phyloP scores from a whole-genome alignment of 441 rosid genomes.

The Eutrema salsugineum region DNA sequence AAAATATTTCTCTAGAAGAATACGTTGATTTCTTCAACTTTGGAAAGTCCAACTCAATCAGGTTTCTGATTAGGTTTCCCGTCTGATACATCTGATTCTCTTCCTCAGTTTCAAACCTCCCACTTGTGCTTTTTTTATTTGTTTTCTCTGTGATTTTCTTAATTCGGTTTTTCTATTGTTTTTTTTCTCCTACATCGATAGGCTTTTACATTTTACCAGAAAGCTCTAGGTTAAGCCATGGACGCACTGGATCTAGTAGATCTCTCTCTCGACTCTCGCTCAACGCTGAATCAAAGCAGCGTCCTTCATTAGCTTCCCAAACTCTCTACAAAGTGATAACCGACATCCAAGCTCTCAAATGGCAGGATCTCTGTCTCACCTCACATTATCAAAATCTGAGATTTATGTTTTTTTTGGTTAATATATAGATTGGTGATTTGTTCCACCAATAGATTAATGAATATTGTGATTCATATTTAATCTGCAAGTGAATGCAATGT shows the following conservation, averaged over 20 bases:
- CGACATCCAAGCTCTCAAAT: conserved; percentile 47
- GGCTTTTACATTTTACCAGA: conserved; percentile 31
- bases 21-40: conserved; percentile 46
- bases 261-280: conserved; percentile 44
- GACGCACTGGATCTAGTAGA: conserved; percentile 43
- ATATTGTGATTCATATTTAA: too few species aligned
- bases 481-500: too few species aligned
- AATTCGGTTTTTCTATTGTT: background rate
- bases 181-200: background rate
- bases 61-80: conserved; percentile 31
- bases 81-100: background rate
- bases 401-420: too few species aligned
- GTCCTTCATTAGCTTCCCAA: conserved; percentile 24
- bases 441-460: too few species aligned
- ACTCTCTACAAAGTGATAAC: conserved; percentile 38
- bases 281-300: conserved; percentile 45
- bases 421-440: too few species aligned
- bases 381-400: background rate
- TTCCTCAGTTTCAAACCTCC: background rate
- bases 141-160: background rate
- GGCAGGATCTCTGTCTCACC: conserved; percentile 69
- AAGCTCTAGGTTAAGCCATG: conserved; percentile 41
- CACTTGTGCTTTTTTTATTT: background rate
- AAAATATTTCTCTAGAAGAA: conserved; percentile 41
- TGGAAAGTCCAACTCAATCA: conserved; percentile 36